phyloP scores from a whole-genome alignment of 169 alveolate genomes.

The Condylostoma magnum region DNA sequence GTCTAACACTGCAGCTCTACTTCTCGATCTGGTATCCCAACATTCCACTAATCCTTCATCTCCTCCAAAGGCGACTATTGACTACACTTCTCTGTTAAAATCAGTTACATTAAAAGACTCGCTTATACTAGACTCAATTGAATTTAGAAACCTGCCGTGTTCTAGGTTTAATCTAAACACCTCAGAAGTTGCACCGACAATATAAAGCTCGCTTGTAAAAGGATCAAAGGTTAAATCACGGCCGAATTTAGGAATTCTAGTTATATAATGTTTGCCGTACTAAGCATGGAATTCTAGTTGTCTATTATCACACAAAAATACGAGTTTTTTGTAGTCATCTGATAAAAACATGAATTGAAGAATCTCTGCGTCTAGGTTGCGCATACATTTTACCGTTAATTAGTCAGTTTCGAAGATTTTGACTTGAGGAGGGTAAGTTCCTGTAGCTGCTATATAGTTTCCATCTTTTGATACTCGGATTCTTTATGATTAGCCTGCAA shows the following conservation, averaged over 20 bases:
- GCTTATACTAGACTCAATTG: constrained; percentile 67
- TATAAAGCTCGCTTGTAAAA: constrained; percentile 74
- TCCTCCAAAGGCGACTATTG: constrained; percentile 65
- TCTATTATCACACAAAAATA: constrained; percentile 86
- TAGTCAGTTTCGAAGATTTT: constrained; percentile 86
- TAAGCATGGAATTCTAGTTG: constrained; percentile 93
- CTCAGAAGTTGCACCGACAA: constrained; percentile 85
- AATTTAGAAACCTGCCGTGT: constrained; percentile 84
- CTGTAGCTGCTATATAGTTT: constrained; percentile 83
- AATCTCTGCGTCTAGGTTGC: constrained; percentile 91
- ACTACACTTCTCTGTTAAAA: constrained; percentile 43
- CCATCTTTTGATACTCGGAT: constrained; percentile 83
- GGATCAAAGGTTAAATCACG: constrained; percentile 84
- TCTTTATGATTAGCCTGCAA: constrained; percentile 76
- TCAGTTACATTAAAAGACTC: constrained; percentile 36
- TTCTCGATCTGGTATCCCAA: constrained; percentile 59
- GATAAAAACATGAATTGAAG: constrained; percentile 82
- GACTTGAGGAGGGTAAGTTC: constrained; percentile 88
- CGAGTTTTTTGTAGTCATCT: constrained; percentile 90
- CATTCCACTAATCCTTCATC: constrained; percentile 73
- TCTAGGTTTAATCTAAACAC: constrained; percentile 82
- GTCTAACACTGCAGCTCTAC: constrained; percentile 46
- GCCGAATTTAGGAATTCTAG: constrained; percentile 90
- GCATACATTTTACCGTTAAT: constrained; percentile 86
- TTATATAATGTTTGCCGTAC: constrained; percentile 91